Evolutionary conservation across 1,284 basidiomycete species (phyloP), one percentile per base, ranked within the genome.

Genomic region (Fomitiporia mediterranea): DNA sequence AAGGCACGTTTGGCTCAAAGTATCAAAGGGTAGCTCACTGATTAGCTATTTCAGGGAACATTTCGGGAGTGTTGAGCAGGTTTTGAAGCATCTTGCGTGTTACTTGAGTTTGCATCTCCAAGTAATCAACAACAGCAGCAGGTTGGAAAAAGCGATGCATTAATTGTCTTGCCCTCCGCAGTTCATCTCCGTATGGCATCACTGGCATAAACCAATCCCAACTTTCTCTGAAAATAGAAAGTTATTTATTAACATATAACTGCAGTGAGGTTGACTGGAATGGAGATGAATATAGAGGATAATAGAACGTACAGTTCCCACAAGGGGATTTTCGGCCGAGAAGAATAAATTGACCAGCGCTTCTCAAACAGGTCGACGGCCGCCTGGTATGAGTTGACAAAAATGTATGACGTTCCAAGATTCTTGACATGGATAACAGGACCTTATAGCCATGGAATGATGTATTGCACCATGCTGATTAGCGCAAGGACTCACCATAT

Each of bases 401-500:
- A 51, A 32, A 59, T 17, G 15, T 27, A 42, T 11, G 48, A 49
- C 13, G 23, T 38, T n/a, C 53, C 53, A 19, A 59, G 35, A 30
- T 44, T 39, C 38, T 39, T 30, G 0, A 59, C 42, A 30, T 43
- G 55, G 6, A 59, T 43, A 6, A 59, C 38, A 19, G 37, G 43
- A 21, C 56, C 56, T 58, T 46, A 6, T 1, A 23, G 6, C 21
- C 21, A 25, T 23, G 6, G 17, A 43, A 19, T 23, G 9, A 19
- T 1, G 21, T 21, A 25, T 3, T 21, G 27, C 15, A 3, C 6
- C 13, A 43, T 23, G 19, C 4, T n/a, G n/a, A n/a, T n/a, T n/a
- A n/a, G n/a, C n/a, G 42, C 15, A n/a, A 23, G 17, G 4, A 43
- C 44, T 38, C 32, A 60, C 62, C 62, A 46, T 63, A 63, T 21